Base-by-base conservation (phyloP, 352 stramenopile genomes). In the Pelagophyceae sp. region DNA sequence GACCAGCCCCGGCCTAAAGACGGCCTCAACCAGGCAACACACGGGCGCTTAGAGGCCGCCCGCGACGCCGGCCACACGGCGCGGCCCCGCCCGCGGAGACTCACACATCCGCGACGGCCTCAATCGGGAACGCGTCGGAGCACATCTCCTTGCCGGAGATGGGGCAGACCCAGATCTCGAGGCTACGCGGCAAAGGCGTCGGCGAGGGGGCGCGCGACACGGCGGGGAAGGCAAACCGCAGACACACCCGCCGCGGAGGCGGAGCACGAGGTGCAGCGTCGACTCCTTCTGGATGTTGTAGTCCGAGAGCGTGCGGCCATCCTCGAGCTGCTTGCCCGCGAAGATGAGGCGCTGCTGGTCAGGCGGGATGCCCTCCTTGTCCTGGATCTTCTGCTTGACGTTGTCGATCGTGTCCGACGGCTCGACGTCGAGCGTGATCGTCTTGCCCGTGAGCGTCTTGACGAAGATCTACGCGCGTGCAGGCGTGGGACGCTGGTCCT, bases 311-410 rank as follows among this genome's bases (percentile, higher is more conserved):
- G 90, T 95, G 27, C 90, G 85, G 61, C 90, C 90, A 80, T 96
- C 91, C 82, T 96, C 90, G 71, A 96, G 84, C 83, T 95, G 90
- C 83, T 95, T 95, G 76, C 90, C 90, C 58, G 88, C 88, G 80
- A 95, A 95, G 81, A 94, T 94, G 38, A 95, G 82, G 80, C 89
- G 83, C 83, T 95, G 89, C 80, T 93, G 88, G 87, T 92, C 88
- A 0, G 88, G 88, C 37, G 89, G 88, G 74, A 92, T 99, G 80
- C 95, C 96, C 86, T 99, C 96, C 92, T 99, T 99, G 88, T 99
- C 96, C 88, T 99, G 96, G 84, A 99, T 99, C 93, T 99, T 99
- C 78, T 94, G 90, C 93, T 99, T 99, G 75, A 99, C 96, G 88
- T 98, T 98, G 87, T 98, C 95, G 90, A 99, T 99, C 79, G 93